These are phyloP conservation scores for Daldinia bambusicola DNA, from an alignment of 495 filamentous ascomycete species.

Conservation along the genomic window DNA sequence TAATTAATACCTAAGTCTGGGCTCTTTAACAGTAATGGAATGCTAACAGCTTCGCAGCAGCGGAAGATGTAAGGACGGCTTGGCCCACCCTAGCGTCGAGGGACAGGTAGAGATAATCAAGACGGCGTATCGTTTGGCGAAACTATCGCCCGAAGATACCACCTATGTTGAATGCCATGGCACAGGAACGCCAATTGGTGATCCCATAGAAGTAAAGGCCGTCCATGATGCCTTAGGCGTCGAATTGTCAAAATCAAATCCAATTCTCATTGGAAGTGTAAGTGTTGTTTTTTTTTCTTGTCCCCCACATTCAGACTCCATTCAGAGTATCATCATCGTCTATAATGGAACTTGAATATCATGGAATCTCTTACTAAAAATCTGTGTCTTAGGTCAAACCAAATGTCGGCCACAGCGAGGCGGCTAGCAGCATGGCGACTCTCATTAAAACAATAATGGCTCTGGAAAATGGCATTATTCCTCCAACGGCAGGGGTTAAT, in stretches of 20 bases:
- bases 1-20: neutral
- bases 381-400: constrained; percentile 15
- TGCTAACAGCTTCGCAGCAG: constrained; percentile 31
- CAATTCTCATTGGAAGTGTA: constrained; percentile 62
- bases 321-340: too few species aligned
- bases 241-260: constrained; percentile 23
- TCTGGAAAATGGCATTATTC: constrained; percentile 58
- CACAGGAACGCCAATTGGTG: constrained; percentile 64
- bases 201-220: constrained; percentile 64
- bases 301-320: too few species aligned
- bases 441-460: constrained; percentile 62
- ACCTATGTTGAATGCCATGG: constrained; percentile 58
- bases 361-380: neutral
- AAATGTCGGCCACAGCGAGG: constrained; percentile 65
- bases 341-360: too few species aligned
- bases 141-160: constrained; percentile 54
- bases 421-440: constrained; percentile 58
- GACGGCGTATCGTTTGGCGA: constrained; percentile 57
- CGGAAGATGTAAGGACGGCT: constrained; percentile 41
- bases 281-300: too few species aligned
- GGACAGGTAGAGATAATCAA: constrained; percentile 66
- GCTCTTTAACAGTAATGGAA: too few species aligned
- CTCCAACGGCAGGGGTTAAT: constrained; percentile 53
- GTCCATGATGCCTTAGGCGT: constrained; percentile 47
- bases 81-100: constrained; percentile 64